These are phyloP conservation scores for Cryptococcus sp. DNA, from an alignment of 1,284 basidiomycete genomes.

Conservation along the genomic window DNA sequence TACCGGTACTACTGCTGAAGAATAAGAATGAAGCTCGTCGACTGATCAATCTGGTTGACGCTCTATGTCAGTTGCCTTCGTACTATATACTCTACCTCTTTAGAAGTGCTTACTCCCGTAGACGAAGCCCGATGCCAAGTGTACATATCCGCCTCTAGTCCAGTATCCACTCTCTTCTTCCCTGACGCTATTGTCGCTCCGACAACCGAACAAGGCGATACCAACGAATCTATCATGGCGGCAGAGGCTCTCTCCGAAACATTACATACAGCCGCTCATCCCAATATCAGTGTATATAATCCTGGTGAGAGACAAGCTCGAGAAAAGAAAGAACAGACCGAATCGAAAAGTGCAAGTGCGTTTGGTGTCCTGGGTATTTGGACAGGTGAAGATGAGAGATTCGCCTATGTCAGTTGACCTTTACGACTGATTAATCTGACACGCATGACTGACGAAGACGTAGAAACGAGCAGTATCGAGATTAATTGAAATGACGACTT, in stretches of 20 bases:
- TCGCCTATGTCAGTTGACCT: slow-evolving; percentile 55
- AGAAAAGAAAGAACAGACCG: slow-evolving; percentile 16
- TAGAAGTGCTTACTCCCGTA: background rate
- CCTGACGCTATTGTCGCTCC: slow-evolving; percentile 50
- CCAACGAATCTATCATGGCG: slow-evolving; percentile 54
- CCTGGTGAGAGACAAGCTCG: slow-evolving; percentile 17
- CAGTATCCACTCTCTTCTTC: slow-evolving; percentile 59
- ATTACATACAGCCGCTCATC: slow-evolving; percentile 56
- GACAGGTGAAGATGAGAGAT: slow-evolving; percentile 64
- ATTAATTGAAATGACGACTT: slow-evolving; percentile 62
- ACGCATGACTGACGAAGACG: background rate
- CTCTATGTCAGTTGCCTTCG: slow-evolving; percentile 52
- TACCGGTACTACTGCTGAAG: slow-evolving; percentile 56
- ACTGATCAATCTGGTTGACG: slow-evolving; percentile 68
- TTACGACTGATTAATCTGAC: background rate
- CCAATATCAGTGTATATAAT: slow-evolving; percentile 61
- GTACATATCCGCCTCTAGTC: slow-evolving; percentile 50
- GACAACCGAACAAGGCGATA: slow-evolving; percentile 15
- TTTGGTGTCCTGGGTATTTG: slow-evolving; percentile 57
- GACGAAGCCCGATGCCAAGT: slow-evolving; percentile 49
- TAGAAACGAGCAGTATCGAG: slow-evolving; percentile 60
- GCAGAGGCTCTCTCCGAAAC: slow-evolving; percentile 59
- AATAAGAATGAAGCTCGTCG: slow-evolving; percentile 65
- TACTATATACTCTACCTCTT: slow-evolving; percentile 24
- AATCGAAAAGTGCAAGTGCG: slow-evolving; percentile 47